Evolutionary conservation across 192 early-diverging fungal genomes (phyloP), one percentile per base, ranked within the genome.

Genomic region (Rhizophagus sp.): DNA sequence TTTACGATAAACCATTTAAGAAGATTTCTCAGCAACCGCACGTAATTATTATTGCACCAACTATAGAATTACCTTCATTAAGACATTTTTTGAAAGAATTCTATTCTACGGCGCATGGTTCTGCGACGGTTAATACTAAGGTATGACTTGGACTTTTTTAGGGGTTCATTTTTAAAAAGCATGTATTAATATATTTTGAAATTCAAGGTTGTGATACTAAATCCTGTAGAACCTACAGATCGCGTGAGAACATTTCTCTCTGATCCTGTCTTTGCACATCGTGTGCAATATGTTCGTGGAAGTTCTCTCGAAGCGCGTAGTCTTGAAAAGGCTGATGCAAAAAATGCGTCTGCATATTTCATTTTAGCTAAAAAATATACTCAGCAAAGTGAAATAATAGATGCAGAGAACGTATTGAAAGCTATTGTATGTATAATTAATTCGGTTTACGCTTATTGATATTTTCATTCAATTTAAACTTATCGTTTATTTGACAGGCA

Each of bases 51-150:
- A 79, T 79, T 36, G 22, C 78, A 25, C 78, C 78, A 25, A 79
- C 78, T 15, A 71, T 79, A 34, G 78, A 79, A 39, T 62, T 79
- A 36, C 78, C 78, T 24, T 79, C 78, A 24, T 71, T 79, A 69
- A 79, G 27, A 62, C 78, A 79, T 33, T 79, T 79, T 71, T 71
- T 79, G 34, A 79, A 79, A 71, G 78, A 79, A 36, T 79, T 79
- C 52, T 79, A 79, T 79, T 79, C 78, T 15, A 62, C 69, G 22
- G 78, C 78, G 3, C 78, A 79, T 34, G 78, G 78, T 24, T 25
- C 68, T 22, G 78, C 47, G 4, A 79, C 68, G 4, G 36, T 79
- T 12, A 79, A 79, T 41, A 79, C 78, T 9, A 79, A 79, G 49
- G 78, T 79, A 44, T n/a, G 25, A 27, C 57, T 50, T 68, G 4